Conservation (phyloP, 495 filamentous ascomycete species). For the Viridothelium virens region DNA sequence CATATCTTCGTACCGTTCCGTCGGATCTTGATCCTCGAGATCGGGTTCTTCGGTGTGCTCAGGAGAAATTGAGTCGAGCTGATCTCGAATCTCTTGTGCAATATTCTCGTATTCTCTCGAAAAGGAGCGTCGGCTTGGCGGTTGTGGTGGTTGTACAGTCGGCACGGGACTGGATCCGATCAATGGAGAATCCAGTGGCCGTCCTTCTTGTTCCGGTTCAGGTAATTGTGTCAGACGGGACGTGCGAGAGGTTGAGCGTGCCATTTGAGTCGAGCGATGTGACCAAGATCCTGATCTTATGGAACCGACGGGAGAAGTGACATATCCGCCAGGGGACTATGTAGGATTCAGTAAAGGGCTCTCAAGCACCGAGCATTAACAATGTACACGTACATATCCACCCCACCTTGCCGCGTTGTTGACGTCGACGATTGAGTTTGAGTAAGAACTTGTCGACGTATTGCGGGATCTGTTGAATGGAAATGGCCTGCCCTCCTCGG, state of each 20-base stretch:
- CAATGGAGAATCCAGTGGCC: constrained; percentile 36
- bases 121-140: constrained; percentile 14
- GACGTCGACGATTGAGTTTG: constrained; percentile 60
- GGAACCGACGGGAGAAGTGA: constrained; percentile 19
- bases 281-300: constrained; percentile 18
- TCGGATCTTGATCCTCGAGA: neutral
- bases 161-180: constrained; percentile 3
- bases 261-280: constrained; percentile 15
- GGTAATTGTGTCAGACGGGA: constrained; percentile 46
- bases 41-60: neutral
- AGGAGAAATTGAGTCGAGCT: constrained; percentile 16
- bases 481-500: neutral
- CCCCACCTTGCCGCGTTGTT: constrained; percentile 59
- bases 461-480: constrained; percentile 36
- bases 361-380: neutral
- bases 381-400: constrained; percentile 42
- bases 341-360: neutral
- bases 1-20: constrained; percentile 10
- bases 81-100: constrained; percentile 24
- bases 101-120: constrained; percentile 26
- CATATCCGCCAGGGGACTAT: constrained; percentile 43
- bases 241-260: constrained; percentile 17
- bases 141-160: neutral
- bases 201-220: constrained; percentile 43
- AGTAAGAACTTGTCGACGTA: constrained; percentile 43